Conservation (phyloP, 306 rosid species). For the Prunus davidiana region DNA sequence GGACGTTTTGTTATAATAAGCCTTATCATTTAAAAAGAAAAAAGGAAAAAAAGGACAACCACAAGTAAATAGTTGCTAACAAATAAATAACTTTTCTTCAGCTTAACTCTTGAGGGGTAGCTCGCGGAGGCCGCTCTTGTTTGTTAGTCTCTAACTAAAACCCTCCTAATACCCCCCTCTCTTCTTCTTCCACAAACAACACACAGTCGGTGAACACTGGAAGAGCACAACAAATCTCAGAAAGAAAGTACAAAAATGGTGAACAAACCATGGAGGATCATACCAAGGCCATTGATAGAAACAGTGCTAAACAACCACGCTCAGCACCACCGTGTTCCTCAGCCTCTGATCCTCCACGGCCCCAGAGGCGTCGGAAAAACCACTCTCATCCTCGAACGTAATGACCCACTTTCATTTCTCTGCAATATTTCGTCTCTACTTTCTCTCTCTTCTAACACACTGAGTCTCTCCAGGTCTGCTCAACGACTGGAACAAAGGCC, state of each 20-base stretch:
- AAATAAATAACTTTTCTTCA: too few relatives aligned
- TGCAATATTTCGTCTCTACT: background rate
- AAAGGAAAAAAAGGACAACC: too few relatives aligned
- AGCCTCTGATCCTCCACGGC: slow-evolving; percentile 84
- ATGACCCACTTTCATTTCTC: background rate
- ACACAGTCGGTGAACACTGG: background rate
- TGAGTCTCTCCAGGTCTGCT: slow-evolving; percentile 53
- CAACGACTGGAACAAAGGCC: slow-evolving; percentile 72
- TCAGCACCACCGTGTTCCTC: slow-evolving; percentile 83
- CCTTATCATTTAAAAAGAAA: too few relatives aligned
- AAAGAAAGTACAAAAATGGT: slow-evolving; percentile 33
- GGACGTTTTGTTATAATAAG: too few relatives aligned
- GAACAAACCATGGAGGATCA: slow-evolving; percentile 70
- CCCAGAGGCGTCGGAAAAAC: slow-evolving; percentile 96
- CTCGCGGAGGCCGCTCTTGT: background rate
- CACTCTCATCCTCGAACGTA: slow-evolving; percentile 84
- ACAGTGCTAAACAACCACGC: slow-evolving; percentile 86
- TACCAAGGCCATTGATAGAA: slow-evolving; percentile 80
- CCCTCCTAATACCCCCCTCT: slow-evolving; percentile 37
- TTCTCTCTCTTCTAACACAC: background rate
- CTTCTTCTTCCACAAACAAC: background rate
- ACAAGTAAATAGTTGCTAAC: too few relatives aligned
- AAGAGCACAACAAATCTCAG: background rate
- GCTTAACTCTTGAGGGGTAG: background rate
- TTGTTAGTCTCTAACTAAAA: slow-evolving; percentile 3